These are phyloP conservation scores for Fagopyrum homotropicum DNA, from an alignment of 148 eudicot genomes.

Conservation along the genomic window DNA sequence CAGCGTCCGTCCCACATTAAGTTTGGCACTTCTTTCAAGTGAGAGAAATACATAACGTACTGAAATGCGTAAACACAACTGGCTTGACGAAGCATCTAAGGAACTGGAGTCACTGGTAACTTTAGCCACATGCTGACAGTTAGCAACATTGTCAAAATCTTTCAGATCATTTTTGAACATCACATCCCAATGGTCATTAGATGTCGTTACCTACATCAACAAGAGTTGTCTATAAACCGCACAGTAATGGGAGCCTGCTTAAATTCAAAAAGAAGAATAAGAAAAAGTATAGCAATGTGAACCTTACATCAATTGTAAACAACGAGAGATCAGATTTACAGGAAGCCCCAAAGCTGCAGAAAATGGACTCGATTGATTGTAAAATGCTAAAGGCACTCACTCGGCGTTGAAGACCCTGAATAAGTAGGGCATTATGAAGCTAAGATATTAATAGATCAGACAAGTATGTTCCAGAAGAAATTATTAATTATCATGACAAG, in stretches of 20 bases:
- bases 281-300: neutral
- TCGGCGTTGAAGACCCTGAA: constrained; percentile 77
- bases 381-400: constrained; percentile 55
- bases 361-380: constrained; percentile 60
- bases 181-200: constrained; percentile 40
- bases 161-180: constrained; percentile 39
- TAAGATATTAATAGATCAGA: neutral
- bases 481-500: neutral
- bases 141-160: constrained; percentile 20
- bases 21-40: constrained; percentile 7
- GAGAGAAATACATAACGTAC: constrained; percentile 29
- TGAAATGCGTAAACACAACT: constrained; percentile 45
- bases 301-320: constrained; percentile 69
- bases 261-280: neutral
- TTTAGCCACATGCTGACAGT: constrained; percentile 17
- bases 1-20: neutral
- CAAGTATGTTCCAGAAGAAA: neutral
- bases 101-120: constrained; percentile 20
- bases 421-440: neutral
- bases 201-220: constrained; percentile 34
- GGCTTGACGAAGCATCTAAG: constrained; percentile 14
- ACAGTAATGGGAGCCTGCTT: neutral
- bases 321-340: constrained; percentile 49
- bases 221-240: neutral
- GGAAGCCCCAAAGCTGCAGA: constrained; percentile 47